phyloP scores from a whole-genome alignment of 2,329 filamentous ascomycete genomes.

The Microascus cirrosus region DNA sequence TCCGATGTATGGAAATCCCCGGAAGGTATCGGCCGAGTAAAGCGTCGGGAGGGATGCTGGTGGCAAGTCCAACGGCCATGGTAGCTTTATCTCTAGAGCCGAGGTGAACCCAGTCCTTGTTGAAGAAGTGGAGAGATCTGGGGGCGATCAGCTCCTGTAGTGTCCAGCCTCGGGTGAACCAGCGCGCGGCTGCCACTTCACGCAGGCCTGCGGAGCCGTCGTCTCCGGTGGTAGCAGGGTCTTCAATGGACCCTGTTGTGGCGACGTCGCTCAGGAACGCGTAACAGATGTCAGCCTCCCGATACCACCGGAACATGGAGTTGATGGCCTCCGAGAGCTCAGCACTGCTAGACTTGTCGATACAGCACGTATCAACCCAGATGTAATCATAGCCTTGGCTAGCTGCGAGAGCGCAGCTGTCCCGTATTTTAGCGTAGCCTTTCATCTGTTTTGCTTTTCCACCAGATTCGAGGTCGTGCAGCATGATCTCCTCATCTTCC shows the following conservation, averaged over 20 bases:
- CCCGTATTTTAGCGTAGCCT: too few relatives aligned
- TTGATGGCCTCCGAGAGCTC: constrained; percentile 17
- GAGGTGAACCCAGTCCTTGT: constrained; percentile 13
- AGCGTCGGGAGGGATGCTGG: constrained; percentile 10
- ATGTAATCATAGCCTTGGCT: constrained; percentile 6
- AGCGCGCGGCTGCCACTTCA: constrained; percentile 5
- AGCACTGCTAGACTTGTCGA: constrained; percentile 14
- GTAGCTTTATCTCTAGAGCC: constrained; percentile 7
- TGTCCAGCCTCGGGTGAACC: constrained; percentile 40
- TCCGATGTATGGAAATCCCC: constrained; percentile 8
- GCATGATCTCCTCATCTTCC: constrained; percentile 9
- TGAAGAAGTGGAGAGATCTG: constrained; percentile 15
- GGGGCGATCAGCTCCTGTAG: constrained; percentile 54
- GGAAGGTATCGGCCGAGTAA: background rate
- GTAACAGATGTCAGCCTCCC: constrained; percentile 12
- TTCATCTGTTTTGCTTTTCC: too few relatives aligned
- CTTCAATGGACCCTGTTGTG: too few relatives aligned
- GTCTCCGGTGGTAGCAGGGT: too few relatives aligned
- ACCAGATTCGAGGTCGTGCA: constrained; percentile 4
- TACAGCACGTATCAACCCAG: constrained; percentile 19
- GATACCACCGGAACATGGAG: constrained; percentile 17
- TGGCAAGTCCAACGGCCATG: constrained; percentile 6
- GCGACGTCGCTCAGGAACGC: constrained; percentile 13
- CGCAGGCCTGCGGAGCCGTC: too few relatives aligned
- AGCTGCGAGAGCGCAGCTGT: too few relatives aligned